These are phyloP conservation scores for Paraleonurus japonicus DNA, from an alignment of 257 asterid genomes.

Conservation along the genomic window DNA sequence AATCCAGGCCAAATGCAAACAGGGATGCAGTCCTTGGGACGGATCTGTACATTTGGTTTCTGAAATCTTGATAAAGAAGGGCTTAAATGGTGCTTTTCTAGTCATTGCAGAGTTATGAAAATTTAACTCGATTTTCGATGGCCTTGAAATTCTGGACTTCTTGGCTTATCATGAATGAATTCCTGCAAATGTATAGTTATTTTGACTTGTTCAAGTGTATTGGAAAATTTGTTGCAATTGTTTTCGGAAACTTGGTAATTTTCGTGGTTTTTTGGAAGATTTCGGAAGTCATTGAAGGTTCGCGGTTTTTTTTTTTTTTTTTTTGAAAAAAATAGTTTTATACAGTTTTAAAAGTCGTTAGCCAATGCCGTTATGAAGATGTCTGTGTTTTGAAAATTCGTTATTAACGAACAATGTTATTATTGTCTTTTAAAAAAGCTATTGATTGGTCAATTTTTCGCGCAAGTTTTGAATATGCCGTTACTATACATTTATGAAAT, in stretches of 20 bases:
- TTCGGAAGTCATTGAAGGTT: slow-evolving; percentile 6
- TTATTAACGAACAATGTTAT: neutral
- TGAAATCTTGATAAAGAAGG: slow-evolving; percentile 19
- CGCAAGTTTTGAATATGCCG: neutral
- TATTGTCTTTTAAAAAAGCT: neutral
- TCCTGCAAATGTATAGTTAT: neutral
- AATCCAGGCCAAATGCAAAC: slow-evolving; percentile 22
- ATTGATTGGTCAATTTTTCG: neutral
- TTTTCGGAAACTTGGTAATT: neutral
- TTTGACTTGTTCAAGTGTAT: neutral
- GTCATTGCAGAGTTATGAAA: neutral
- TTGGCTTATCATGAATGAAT: neutral
- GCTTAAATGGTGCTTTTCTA: slow-evolving; percentile 2
- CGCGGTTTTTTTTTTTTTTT: neutral
- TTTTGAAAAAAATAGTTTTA: neutral
- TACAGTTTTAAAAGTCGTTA: slow-evolving; percentile 16
- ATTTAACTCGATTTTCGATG: neutral
- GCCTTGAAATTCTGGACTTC: slow-evolving; percentile 1
- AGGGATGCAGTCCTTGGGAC: neutral
- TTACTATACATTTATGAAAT: slow-evolving; percentile 5
- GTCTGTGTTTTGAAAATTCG: slow-evolving; percentile 1
- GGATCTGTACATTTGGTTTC: slow-evolving; percentile 7
- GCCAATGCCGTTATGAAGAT: neutral
- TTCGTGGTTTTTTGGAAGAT: slow-evolving; percentile 13
- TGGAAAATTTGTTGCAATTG: neutral